A percentile compares a stretch with the other conserved stretches of the same genome.
Conservation (phyloP, 129 eudicot species). For the Tagetes erecta region DNA sequence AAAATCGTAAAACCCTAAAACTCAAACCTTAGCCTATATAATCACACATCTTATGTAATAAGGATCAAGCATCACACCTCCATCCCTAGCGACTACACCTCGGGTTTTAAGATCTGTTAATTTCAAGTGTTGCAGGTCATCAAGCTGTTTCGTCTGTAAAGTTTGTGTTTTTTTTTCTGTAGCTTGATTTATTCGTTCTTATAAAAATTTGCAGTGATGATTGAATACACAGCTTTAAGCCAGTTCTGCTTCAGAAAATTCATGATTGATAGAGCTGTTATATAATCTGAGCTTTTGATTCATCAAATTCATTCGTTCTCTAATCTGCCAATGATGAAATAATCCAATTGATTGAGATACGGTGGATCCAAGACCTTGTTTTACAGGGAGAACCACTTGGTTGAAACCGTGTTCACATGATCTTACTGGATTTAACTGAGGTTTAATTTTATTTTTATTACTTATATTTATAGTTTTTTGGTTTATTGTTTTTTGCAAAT, state of each 20-base stretch:
- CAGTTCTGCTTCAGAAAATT: slow-evolving; percentile 97
- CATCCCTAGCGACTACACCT: neutral
- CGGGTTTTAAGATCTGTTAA: neutral
- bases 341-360: slow-evolving; percentile 13
- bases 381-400: slow-evolving; percentile 35
- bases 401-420: slow-evolving; percentile 30
- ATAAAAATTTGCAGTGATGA: slow-evolving; percentile 57
- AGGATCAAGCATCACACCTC: neutral
- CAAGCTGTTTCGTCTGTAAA: neutral
- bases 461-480: too few species aligned
- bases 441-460: neutral
- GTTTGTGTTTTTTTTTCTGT: neutral
- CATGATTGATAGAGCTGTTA: slow-evolving; percentile 85
- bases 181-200: neutral
- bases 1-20: slow-evolving; percentile 12
- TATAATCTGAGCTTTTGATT: slow-evolving; percentile 52
- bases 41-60: neutral
- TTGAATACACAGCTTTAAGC: slow-evolving; percentile 61
- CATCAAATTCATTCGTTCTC: neutral
- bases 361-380: slow-evolving; percentile 28
- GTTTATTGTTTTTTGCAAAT: neutral
- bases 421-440: slow-evolving; percentile 19
- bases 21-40: slow-evolving; percentile 3
- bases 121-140: neutral
- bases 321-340: slow-evolving; percentile 5